These are phyloP conservation scores for Cinnamomum chago DNA, from an alignment of 164 flowering plant species.

Conservation along the genomic window DNA sequence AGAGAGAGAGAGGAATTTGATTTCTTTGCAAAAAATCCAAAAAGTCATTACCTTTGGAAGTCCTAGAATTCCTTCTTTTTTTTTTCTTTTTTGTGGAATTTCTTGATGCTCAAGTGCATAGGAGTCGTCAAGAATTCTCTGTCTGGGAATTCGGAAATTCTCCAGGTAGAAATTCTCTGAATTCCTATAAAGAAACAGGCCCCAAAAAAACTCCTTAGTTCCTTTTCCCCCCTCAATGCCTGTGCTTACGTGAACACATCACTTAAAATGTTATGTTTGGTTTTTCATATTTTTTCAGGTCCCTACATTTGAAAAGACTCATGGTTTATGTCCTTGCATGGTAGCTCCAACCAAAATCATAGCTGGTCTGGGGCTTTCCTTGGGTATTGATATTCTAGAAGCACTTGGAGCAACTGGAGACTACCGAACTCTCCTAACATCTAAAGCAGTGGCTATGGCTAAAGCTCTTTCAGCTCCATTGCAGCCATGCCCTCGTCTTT, in stretches of 20 bases:
- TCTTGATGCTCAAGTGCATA: too few species aligned
- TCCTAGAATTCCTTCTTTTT: too few species aligned
- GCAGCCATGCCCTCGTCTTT: slow-evolving; percentile 56
- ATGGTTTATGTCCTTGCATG: slow-evolving; percentile 90
- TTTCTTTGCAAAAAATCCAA: too few species aligned
- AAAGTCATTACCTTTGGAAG: too few species aligned
- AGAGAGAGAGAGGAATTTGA: too few species aligned
- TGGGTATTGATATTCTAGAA: slow-evolving; percentile 91
- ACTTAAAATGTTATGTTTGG: background rate
- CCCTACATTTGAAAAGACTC: slow-evolving; percentile 70
- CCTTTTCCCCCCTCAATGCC: too few species aligned
- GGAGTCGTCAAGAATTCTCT: too few species aligned
- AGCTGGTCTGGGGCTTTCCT: slow-evolving; percentile 92
- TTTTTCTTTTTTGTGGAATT: too few species aligned
- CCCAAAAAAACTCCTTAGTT: too few species aligned
- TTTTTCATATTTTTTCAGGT: slow-evolving; percentile 45
- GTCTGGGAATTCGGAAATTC: too few species aligned
- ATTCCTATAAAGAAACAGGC: too few species aligned
- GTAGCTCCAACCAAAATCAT: slow-evolving; percentile 98
- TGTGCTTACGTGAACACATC: background rate
- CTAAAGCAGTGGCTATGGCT: slow-evolving; percentile 86
- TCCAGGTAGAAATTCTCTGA: too few species aligned
- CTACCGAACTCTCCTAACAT: slow-evolving; percentile 81
- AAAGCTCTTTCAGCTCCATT: slow-evolving; percentile 76
- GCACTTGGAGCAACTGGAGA: slow-evolving; percentile 99